phyloP scores from a whole-genome alignment of 1,139 yeast genomes.

The Pneumocystis canis region DNA sequence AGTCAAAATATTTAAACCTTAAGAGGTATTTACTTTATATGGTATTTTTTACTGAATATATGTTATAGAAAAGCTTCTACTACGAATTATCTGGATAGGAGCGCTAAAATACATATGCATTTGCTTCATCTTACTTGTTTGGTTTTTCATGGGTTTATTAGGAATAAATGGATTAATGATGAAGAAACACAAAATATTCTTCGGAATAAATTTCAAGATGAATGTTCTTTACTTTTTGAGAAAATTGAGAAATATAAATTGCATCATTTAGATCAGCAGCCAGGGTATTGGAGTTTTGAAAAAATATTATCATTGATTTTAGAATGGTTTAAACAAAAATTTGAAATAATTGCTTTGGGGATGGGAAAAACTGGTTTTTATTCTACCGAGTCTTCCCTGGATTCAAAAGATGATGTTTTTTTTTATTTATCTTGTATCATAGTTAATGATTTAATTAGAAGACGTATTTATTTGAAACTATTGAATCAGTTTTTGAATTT shows the following conservation, averaged over 20 bases:
- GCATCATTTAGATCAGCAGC: not conserved
- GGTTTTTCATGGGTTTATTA: slow-evolving; percentile 47
- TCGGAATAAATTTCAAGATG: slow-evolving; percentile 1
- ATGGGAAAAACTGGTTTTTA: slow-evolving; percentile 7
- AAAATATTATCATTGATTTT: slow-evolving; percentile 13
- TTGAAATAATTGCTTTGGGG: slow-evolving; percentile 20
- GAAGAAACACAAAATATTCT: slow-evolving; percentile 25
- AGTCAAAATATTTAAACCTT: not conserved
- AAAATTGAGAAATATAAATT: not conserved
- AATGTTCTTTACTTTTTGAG: slow-evolving; percentile 1
- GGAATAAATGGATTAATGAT: slow-evolving; percentile 68
- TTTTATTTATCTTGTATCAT: not conserved
- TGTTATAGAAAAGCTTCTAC: not conserved
- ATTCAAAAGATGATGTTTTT: not conserved
- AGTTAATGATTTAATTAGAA: not conserved
- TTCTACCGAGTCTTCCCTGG: not conserved
- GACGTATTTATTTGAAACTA: not conserved
- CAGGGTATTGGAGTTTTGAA: not conserved
- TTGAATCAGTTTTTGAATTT: not conserved
- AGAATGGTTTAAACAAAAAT: slow-evolving; percentile 34
- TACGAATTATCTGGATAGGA: slow-evolving; percentile 34
- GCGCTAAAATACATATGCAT: slow-evolving; percentile 40
- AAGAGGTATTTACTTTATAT: not conserved
- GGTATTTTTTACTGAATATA: not conserved
- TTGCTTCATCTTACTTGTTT: slow-evolving; percentile 41